phyloP scores from a whole-genome alignment of 2,329 filamentous ascomycete species.

The Paraphoma chrysanthemicola region DNA sequence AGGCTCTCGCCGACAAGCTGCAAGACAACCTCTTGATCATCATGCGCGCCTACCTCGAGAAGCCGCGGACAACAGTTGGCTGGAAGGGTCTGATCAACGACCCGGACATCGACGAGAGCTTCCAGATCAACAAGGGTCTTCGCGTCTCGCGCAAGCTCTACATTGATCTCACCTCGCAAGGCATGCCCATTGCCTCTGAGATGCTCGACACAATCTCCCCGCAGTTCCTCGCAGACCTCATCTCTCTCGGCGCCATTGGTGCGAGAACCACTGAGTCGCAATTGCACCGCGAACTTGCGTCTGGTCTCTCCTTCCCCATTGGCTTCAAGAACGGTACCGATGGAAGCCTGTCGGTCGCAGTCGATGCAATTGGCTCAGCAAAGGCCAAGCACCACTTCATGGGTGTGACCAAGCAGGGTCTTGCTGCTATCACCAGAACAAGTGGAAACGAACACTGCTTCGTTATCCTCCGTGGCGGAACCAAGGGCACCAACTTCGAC shows the following conservation, averaged over 20 bases:
- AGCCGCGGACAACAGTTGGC: conserved; percentile 95
- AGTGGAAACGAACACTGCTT: conserved; percentile 96
- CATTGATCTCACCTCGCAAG: conserved; percentile 81
- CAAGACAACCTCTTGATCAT: conserved; percentile 86
- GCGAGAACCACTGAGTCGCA: conserved; percentile 96
- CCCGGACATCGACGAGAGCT: conserved; percentile 95
- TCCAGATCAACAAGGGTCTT: conserved; percentile 98
- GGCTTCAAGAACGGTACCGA: conserved; percentile 99
- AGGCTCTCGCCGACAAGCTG: conserved; percentile 78
- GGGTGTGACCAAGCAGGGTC: conserved; percentile 96
- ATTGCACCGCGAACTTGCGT: conserved; percentile 93
- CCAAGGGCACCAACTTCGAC: conserved; percentile 92
- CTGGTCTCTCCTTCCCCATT: conserved; percentile 94
- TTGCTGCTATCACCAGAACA: conserved; percentile 93
- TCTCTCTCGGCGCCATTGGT: conserved; percentile 94
- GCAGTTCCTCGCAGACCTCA: conserved; percentile 95
- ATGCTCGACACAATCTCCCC: conserved; percentile 99
- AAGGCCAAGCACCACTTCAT: conserved; percentile 94
- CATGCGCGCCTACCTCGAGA: conserved; percentile 99
- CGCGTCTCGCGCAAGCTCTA: conserved; percentile 92
- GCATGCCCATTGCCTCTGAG: conserved; percentile 95
- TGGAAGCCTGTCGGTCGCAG: conserved; percentile 86
- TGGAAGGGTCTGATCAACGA: conserved; percentile 99
- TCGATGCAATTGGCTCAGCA: conserved; percentile 88
- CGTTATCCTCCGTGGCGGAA: conserved; percentile 91